Percentiles rank a stretch among this genome's conserved stretches.
These are phyloP conservation scores for Noccaea caerulescens DNA, from an alignment of 345 rosid species.

Conservation along the genomic window DNA sequence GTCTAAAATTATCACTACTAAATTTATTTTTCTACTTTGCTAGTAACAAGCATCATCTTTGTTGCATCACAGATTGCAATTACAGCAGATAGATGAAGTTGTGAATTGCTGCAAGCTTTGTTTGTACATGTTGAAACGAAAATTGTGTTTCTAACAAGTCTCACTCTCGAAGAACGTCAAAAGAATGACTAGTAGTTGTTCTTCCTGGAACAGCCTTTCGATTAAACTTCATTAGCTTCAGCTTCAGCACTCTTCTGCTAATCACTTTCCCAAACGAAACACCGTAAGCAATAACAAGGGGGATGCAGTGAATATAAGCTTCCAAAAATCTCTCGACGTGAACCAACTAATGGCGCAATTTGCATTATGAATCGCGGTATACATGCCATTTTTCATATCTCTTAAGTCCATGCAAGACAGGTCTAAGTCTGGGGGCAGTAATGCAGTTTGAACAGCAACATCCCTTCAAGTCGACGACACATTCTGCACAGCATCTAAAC, in stretches of 20 bases:
- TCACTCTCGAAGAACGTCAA: slow-evolving; percentile 15
- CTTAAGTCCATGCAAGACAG: slow-evolving; percentile 70
- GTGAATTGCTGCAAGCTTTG: slow-evolving; percentile 28
- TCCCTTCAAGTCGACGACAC: slow-evolving; percentile 63
- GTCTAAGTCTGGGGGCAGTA: slow-evolving; percentile 76
- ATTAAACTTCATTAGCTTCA: slow-evolving; percentile 30
- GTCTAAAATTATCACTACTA: slow-evolving; percentile 33
- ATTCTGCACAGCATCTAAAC: slow-evolving; percentile 71
- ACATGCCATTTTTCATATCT: slow-evolving; percentile 88
- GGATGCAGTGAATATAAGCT: slow-evolving; percentile 28
- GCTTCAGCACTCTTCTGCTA: slow-evolving; percentile 18
- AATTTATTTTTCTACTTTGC: slow-evolving; percentile 30
- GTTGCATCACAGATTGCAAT: slow-evolving; percentile 35
- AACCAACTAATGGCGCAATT: slow-evolving; percentile 32
- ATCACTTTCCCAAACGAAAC: slow-evolving; percentile 11
- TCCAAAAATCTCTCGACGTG: slow-evolving; percentile 18
- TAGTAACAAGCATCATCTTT: slow-evolving; percentile 30
- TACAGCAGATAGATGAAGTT: slow-evolving; percentile 16
- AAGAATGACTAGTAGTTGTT: slow-evolving; percentile 21
- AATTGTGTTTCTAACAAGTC: slow-evolving; percentile 20
- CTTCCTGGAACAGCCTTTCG: slow-evolving; percentile 17
- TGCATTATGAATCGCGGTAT: slow-evolving; percentile 59
- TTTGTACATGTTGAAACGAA: slow-evolving; percentile 36
- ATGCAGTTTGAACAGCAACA: slow-evolving; percentile 75
- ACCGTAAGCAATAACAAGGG: slow-evolving; percentile 1